Base-by-base conservation (phyloP, 331 rosid genomes). In the Malus hybrid region DNA sequence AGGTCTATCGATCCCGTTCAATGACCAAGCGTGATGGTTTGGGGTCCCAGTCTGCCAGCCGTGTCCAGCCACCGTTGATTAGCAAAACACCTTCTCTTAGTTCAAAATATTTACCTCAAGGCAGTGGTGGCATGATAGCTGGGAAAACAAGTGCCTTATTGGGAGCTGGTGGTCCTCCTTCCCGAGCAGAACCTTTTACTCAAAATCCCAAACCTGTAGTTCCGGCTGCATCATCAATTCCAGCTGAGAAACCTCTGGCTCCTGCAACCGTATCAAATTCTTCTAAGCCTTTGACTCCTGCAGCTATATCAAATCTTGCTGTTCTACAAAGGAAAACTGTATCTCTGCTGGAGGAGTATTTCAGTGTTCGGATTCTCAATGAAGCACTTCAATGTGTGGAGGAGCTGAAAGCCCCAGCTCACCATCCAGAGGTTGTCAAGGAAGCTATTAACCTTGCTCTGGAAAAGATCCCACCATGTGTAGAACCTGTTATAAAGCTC, bases 351-450 rank as follows among this genome's bases (percentile, higher is more conserved):
- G 93, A 94, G 74, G 97, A 92, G 69, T 94, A 90, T 79, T 94
- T 92, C 78, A 63, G 81, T 71, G 66, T 94, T 29, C 72, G 83
- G 77, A 77, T 90, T 44, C 75, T 92, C 72, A 90, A 89, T 0
- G 99, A 94, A 87, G 97, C 99, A 12, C 78, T 89, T 55, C 92
- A 80, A 80, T 90, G 96, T 36, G 91, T 94, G 88, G 97, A 90
- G 86, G 99, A 94, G 70, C 87, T 94, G 15, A 92, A 86, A 63
- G 72, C 96, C 22, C 96, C 97, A 19, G 78, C 85, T 66, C 84
- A 90, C 82, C 78, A 92, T 82, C 88, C 93, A 0, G 97, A 94
- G 86, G 52, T 94, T 81, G 97, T 94, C 28, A 94, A 92, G 83
- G 97, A 92, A 79, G 86, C 97, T 33, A 82, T 94, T 75, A 79